Percentiles rank a stretch among this genome's conserved stretches.
Conservation (phyloP, 305 asterid species). For the Rubia peregrina region DNA sequence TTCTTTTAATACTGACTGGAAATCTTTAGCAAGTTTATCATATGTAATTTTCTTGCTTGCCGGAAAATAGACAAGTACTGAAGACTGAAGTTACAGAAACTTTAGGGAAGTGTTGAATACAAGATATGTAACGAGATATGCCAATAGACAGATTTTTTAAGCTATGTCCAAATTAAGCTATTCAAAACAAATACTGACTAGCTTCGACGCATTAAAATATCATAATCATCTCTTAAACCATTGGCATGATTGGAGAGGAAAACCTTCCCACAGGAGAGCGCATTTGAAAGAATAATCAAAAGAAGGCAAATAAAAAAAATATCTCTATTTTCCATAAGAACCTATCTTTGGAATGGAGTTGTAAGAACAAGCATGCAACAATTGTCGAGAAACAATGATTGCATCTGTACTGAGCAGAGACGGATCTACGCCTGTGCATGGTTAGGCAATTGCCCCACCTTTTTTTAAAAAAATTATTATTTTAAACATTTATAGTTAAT, state of each 20-base stretch:
- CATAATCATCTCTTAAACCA: neutral
- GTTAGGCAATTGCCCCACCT: too few species aligned
- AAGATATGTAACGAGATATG: neutral
- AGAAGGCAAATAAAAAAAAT: neutral
- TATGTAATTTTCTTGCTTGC: constrained; percentile 83
- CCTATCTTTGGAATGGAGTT: neutral
- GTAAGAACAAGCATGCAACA: neutral
- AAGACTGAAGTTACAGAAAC: neutral
- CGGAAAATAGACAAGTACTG: constrained; percentile 29
- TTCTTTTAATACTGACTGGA: constrained; percentile 82
- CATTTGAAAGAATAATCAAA: neutral
- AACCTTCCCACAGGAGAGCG: neutral
- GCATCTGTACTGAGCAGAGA: too few species aligned
- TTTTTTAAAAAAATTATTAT: too few species aligned
- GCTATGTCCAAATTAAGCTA: neutral
- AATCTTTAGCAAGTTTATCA: constrained; percentile 94
- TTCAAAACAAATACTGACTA: neutral
- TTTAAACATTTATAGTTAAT: too few species aligned
- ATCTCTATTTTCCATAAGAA: neutral
- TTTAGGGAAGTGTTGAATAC: neutral
- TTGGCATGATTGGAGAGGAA: neutral
- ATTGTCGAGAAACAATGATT: neutral
- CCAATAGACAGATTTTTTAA: neutral
- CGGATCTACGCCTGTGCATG: too few species aligned
- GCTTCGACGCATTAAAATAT: neutral